Evolutionary conservation across 176 grass and related monocot genomes (phyloP), one percentile per base, ranked within the genome.

Genomic region (Eleusine coracana): DNA sequence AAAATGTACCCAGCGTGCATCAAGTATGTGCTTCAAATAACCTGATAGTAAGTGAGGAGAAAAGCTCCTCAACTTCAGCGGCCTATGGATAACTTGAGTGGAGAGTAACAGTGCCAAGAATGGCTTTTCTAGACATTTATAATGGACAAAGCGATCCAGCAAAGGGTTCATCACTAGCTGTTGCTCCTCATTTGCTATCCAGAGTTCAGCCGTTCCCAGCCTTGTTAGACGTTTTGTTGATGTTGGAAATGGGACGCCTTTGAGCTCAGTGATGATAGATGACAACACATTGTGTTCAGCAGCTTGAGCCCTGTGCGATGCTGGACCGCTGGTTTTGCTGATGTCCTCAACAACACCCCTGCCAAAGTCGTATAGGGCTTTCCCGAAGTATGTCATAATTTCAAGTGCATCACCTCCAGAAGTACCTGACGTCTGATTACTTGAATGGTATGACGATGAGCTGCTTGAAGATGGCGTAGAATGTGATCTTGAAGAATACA

Each of bases 291-390:
- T 90, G 75, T 73, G 85, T 65, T 91, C 95, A 80, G 84, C 87
- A 80, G 70, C 66, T 83, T 74, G 83, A 71, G 84, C 71, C 66
- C 80, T 86, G 82, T 97, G 74, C 25, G 84, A 73, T 82, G 79
- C 39, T 52, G 86, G 71, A 78, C 88, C 84, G 58, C 71, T 83
- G 36, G 86, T 81, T 80, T 90, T 92, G 86, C 90, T 87, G 67
- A 98, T 94, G 84, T 98, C 95, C 88, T 94, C 95, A 34, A 98
- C 95, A 87, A 98, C 90, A 9, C 92, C 95, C 77, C 90, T 93
- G 39, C 95, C 88, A 44, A 98, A 95, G 81, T 95, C 95, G 89
- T 95, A 98, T 81, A 98, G 74, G 34, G 95, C 95, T 87, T 98
- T 98, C 51, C 95, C 95, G 37, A 98, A 98, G 88, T 88, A 95